These are phyloP conservation scores for Paramyrothecium sp. DNA, from an alignment of 2,329 filamentous ascomycete genomes.

Conservation along the genomic window DNA sequence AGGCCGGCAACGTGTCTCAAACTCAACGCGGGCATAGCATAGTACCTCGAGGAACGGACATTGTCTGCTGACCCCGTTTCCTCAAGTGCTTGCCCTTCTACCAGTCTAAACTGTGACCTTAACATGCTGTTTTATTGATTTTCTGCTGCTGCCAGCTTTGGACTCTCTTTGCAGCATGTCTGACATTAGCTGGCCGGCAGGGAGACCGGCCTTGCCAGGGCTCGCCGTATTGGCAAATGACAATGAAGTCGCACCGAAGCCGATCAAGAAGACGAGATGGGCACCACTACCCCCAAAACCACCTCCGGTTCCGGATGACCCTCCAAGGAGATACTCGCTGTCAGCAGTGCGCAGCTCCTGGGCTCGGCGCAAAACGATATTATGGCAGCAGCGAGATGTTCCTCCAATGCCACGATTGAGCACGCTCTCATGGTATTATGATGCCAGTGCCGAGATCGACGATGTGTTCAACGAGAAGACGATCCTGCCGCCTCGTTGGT, in stretches of 20 bases:
- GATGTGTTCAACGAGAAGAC: slow-evolving; percentile 1
- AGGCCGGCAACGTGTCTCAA: not conserved
- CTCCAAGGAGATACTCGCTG: not conserved
- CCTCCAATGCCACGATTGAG: not conserved
- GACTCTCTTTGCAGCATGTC: not conserved
- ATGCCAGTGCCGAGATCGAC: not conserved
- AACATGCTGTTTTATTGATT: too few species aligned
- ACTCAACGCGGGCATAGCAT: not conserved
- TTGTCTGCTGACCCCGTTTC: not conserved
- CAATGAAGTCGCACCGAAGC: not conserved
- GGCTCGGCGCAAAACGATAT: not conserved
- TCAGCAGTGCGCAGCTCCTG: not conserved
- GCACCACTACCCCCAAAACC: not conserved
- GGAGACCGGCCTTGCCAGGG: not conserved
- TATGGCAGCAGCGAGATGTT: not conserved
- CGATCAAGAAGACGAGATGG: not conserved
- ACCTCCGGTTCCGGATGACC: not conserved
- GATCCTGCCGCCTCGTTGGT: not conserved
- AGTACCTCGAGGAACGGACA: not conserved
- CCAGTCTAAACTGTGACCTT: not conserved
- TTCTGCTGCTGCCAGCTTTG: too few species aligned
- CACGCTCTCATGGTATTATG: not conserved
- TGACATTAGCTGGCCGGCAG: not conserved
- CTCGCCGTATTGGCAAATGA: not conserved
- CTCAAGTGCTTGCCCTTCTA: not conserved